phyloP scores from a whole-genome alignment of 441 rosid species.

The Codiaeum variegatum region DNA sequence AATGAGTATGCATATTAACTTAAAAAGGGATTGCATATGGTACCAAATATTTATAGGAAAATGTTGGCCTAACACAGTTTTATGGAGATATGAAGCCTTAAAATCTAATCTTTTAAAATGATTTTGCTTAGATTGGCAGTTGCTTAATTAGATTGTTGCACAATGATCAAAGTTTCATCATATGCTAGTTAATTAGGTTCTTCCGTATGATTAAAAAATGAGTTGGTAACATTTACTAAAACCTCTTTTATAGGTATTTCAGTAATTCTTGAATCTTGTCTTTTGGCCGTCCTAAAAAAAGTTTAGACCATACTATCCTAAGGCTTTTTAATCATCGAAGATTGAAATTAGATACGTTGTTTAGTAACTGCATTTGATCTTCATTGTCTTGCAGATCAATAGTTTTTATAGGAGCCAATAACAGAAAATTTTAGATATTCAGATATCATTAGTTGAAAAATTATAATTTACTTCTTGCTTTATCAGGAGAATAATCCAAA shows the following conservation, averaged over 20 bases:
- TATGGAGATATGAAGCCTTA: background rate
- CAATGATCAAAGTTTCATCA: background rate
- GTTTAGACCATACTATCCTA: background rate
- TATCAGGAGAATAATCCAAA: constrained; percentile 20
- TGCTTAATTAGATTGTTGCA: background rate
- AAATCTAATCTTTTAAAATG: background rate
- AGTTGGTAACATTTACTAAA: background rate
- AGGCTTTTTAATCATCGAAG: background rate
- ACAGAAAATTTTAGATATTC: background rate
- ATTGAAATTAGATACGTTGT: background rate
- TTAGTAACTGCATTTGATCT: background rate
- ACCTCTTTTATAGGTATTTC: background rate
- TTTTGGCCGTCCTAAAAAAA: background rate
- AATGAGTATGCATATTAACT: background rate
- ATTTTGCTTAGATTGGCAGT: background rate
- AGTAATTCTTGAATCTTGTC: background rate
- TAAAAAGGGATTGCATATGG: background rate
- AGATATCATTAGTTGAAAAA: background rate
- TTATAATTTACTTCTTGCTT: background rate
- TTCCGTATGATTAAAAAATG: background rate
- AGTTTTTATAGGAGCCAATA: background rate
- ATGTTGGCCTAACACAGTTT: background rate
- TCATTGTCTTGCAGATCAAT: background rate
- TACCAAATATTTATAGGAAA: background rate
- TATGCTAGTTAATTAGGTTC: background rate